Evolutionary conservation across 345 rosid genomes (phyloP).

Genomic region (Carallia brachiata): DNA sequence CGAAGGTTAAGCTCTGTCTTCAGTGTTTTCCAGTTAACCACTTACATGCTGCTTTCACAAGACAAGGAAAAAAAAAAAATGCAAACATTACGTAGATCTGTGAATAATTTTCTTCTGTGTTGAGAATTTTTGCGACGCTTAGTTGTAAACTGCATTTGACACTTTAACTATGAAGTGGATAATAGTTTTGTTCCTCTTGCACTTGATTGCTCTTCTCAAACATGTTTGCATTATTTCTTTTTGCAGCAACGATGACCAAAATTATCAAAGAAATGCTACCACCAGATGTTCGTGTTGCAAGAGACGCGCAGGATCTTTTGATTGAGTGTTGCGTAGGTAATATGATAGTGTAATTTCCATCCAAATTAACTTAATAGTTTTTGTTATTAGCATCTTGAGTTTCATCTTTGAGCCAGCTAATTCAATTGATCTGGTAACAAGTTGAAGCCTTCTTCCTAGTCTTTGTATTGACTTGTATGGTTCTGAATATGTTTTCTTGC

Average conservation of each 20-base stretch:
- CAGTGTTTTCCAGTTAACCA: too few relatives aligned
- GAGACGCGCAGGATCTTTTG: slow-evolving; percentile 98
- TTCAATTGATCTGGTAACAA: too few relatives aligned
- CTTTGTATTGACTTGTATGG: background rate
- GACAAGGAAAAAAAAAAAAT: too few relatives aligned
- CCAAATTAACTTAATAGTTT: background rate
- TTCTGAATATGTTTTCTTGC: background rate
- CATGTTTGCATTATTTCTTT: background rate
- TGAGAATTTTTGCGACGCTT: background rate
- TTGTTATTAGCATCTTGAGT: background rate
- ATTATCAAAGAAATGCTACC: slow-evolving; percentile 99
- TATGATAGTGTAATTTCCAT: slow-evolving; percentile 6
- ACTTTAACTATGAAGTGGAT: background rate
- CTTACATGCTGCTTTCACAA: too few relatives aligned
- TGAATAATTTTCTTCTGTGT: background rate
- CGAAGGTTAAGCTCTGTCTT: too few relatives aligned
- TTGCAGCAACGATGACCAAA: slow-evolving; percentile 97
- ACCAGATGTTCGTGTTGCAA: slow-evolving; percentile 98
- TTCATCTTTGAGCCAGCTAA: background rate
- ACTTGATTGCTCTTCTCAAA: background rate
- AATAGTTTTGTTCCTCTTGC: background rate
- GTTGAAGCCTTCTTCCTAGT: background rate
- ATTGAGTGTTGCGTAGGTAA: slow-evolving; percentile 99
- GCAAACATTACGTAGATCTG: too few relatives aligned
- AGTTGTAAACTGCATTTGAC: background rate